Conservation (phyloP, 352 stramenopile species). For the Plasmopara muralis region DNA sequence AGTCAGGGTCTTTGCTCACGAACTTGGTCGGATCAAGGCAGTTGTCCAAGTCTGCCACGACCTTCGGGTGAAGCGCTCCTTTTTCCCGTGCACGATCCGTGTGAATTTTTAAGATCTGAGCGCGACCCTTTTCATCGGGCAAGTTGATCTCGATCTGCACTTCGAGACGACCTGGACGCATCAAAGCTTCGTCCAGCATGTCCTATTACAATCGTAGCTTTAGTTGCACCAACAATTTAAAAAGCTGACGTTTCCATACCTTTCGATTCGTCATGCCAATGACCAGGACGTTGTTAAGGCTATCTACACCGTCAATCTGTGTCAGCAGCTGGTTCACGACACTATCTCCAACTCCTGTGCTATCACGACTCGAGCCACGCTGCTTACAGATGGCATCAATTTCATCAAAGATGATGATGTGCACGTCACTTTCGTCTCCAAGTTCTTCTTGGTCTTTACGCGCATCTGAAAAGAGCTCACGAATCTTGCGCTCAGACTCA, state of each 20-base stretch:
- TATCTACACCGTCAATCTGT: conserved; percentile 99
- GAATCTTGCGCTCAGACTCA: conserved; percentile 98
- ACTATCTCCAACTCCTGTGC: conserved; percentile 95
- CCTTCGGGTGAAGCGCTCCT: conserved; percentile 52
- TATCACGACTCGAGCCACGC: conserved; percentile 88
- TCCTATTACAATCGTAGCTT: conserved; percentile 28
- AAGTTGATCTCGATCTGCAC: conserved; percentile 99
- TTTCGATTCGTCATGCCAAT: conserved; percentile 99
- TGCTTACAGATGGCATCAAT: conserved; percentile 99
- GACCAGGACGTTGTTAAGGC: conserved; percentile 98
- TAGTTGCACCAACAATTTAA: background rate
- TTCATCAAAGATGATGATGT: conserved; percentile 99
- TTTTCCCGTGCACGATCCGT: conserved; percentile 86
- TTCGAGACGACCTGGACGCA: conserved; percentile 98
- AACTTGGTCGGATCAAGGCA: conserved; percentile 62
- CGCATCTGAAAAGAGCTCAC: conserved; percentile 96
- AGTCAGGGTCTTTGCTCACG: conserved; percentile 59
- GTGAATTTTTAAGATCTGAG: conserved; percentile 98
- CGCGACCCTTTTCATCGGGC: conserved; percentile 91
- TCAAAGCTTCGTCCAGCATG: conserved; percentile 94
- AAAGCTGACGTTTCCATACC: conserved; percentile 28
- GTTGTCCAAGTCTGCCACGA: conserved; percentile 73
- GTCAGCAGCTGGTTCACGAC: conserved; percentile 99
- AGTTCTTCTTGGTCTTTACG: conserved; percentile 82
- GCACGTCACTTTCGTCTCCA: conserved; percentile 95